A percentile compares a stretch with the other conserved stretches of the same genome.
Conservation (phyloP, 2,329 filamentous ascomycete species). For the Phaeoacremonium minimum region DNA sequence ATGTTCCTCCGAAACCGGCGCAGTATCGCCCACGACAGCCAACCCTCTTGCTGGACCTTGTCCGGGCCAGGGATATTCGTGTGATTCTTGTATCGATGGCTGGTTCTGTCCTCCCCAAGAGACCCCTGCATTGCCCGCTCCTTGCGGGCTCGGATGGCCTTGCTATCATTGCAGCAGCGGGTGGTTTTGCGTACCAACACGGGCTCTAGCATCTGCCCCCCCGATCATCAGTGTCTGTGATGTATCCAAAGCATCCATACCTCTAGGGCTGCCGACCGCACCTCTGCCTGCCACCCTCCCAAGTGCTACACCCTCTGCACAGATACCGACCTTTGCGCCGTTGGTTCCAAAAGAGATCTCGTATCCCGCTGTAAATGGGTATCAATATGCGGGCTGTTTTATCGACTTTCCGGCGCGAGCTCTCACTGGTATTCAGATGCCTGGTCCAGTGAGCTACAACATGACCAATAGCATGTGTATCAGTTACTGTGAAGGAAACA, state of each 20-base stretch:
- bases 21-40: not conserved
- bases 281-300: too few relatives aligned
- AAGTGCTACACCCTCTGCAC: too few relatives aligned
- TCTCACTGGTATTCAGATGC: constrained; percentile 2
- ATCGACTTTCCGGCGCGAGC: constrained; percentile 4
- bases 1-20: too few relatives aligned
- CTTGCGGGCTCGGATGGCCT: constrained; percentile 10
- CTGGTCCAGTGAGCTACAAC: constrained; percentile 1
- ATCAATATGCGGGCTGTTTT: constrained; percentile 7
- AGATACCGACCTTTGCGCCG: not conserved
- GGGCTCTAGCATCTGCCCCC: not conserved
- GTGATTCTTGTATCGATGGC: constrained; percentile 8
- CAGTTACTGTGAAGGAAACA: constrained; percentile 37
- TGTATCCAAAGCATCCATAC: too few relatives aligned
- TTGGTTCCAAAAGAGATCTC: not conserved
- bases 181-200: constrained; percentile 9
- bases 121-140: constrained; percentile 8
- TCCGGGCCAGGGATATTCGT: constrained; percentile 9
- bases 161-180: constrained; percentile 9
- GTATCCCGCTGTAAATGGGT: constrained; percentile 1
- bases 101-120: constrained; percentile 11
- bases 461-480: constrained; percentile 29
- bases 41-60: constrained; percentile 3
- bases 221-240: too few relatives aligned
- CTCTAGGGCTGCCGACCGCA: too few relatives aligned